A percentile compares a stretch with the other conserved stretches of the same genome.
Evolutionary conservation across 305 asterid species (phyloP).

Genomic region (Solanum hybrid): DNA sequence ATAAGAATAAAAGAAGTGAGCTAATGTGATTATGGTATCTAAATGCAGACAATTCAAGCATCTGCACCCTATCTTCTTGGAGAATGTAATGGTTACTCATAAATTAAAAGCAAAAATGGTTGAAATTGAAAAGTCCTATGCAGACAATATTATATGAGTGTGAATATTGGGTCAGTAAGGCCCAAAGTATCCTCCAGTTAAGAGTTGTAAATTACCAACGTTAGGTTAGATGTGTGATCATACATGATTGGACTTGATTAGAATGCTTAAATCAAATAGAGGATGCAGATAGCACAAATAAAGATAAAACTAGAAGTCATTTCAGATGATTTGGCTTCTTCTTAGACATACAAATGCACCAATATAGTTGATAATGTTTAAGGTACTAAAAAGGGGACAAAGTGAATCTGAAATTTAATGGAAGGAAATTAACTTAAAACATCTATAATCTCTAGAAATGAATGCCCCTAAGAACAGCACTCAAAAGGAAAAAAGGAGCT

Average conservation of each 20-base stretch:
- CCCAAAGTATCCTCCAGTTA: neutral
- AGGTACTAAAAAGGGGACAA: neutral
- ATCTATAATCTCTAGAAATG: neutral
- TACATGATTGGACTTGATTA: neutral
- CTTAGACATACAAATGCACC: neutral
- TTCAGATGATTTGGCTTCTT: neutral
- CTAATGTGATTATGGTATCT: neutral
- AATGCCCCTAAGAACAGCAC: neutral
- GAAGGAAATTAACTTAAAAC: neutral
- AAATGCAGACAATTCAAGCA: neutral
- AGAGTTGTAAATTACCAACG: neutral
- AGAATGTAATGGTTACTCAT: neutral
- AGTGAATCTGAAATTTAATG: neutral
- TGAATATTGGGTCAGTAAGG: neutral
- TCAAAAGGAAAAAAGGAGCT: neutral
- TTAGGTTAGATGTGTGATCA: neutral
- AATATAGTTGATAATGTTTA: neutral
- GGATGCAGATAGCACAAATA: neutral
- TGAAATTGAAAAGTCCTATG: neutral
- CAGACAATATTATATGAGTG: neutral
- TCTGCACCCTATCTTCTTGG: neutral
- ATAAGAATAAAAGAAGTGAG: neutral
- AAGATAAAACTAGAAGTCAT: neutral
- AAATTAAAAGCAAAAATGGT: neutral
- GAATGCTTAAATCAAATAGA: neutral